Evolutionary conservation across 2,329 filamentous ascomycete genomes (phyloP).

Genomic region (Albophoma yamanashiensis): DNA sequence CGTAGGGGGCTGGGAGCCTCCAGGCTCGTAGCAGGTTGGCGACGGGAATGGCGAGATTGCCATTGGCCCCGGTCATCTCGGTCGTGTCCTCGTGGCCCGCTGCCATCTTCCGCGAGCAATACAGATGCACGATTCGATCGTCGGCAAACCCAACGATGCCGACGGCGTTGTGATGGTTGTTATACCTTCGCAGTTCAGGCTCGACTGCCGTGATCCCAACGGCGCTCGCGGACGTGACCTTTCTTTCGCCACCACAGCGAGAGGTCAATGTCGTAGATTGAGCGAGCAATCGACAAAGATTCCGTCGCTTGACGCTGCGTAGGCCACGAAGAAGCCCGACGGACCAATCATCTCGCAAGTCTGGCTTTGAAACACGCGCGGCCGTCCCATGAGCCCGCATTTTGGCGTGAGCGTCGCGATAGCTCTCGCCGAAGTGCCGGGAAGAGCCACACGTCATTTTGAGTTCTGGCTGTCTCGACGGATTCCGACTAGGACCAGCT

Average conservation of each 20-base stretch:
- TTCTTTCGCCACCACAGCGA: conserved; percentile 14
- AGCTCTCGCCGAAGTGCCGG: conserved; percentile 47
- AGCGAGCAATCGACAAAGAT: conserved; percentile 60
- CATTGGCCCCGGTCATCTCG: conserved; percentile 56
- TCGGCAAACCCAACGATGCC: conserved; percentile 56
- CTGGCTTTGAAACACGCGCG: conserved; percentile 51
- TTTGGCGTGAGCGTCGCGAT: conserved; percentile 46
- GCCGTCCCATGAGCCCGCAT: conserved; percentile 48
- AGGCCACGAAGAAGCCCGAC: conserved; percentile 55
- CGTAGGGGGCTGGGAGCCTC: conserved; percentile 3
- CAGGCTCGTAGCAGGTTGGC: conserved; percentile 38
- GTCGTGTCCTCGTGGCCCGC: conserved; percentile 57
- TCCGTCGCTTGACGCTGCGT: conserved; percentile 53
- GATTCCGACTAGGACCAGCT: conserved; percentile 34
- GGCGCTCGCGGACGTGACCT: conserved; percentile 15
- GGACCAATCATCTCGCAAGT: conserved; percentile 58
- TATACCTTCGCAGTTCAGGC: conserved; percentile 14
- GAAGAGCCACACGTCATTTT: conserved; percentile 42
- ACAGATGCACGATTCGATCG: conserved; percentile 54
- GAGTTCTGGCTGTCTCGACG: conserved; percentile 44
- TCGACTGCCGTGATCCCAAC: conserved; percentile 17
- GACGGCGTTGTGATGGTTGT: conserved; percentile 20
- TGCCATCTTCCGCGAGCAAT: conserved; percentile 55
- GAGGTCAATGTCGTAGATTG: conserved; percentile 51
- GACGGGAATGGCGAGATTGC: conserved; percentile 47